Evolutionary conservation across 495 filamentous ascomycete genomes (phyloP).

Genomic region (Hyaloscypha bicolor): DNA sequence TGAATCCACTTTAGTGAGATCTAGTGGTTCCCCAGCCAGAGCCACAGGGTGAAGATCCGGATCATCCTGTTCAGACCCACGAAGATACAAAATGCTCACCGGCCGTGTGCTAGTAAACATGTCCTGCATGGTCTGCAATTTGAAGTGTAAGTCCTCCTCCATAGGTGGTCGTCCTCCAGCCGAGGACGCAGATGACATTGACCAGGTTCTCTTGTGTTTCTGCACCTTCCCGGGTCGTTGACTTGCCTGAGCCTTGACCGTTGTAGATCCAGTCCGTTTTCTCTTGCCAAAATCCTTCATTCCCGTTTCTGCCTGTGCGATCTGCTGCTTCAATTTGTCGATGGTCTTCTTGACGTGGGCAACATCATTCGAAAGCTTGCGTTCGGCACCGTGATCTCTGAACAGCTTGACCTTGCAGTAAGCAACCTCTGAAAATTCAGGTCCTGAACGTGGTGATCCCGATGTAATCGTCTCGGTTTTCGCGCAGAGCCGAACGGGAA

Average conservation of each 20-base stretch:
- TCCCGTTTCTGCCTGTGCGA: constrained; percentile 83
- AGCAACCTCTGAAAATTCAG: constrained; percentile 66
- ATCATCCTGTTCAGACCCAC: constrained; percentile 83
- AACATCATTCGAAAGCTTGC: constrained; percentile 93
- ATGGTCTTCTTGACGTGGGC: constrained; percentile 92
- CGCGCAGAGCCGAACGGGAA: constrained; percentile 86
- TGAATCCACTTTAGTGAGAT: constrained; percentile 59
- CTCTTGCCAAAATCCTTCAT: constrained; percentile 87
- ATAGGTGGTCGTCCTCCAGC: constrained; percentile 62
- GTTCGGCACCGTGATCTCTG: constrained; percentile 92
- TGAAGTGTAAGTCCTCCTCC: constrained; percentile 88
- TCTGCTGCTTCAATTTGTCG: constrained; percentile 91
- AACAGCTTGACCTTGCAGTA: constrained; percentile 98
- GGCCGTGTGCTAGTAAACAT: constrained; percentile 95
- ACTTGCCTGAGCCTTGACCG: constrained; percentile 46
- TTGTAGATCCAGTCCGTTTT: constrained; percentile 66
- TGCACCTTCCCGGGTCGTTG: constrained; percentile 72
- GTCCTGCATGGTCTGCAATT: constrained; percentile 81
- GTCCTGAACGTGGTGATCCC: constrained; percentile 43
- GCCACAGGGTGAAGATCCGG: constrained; percentile 84
- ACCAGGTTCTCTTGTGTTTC: constrained; percentile 95
- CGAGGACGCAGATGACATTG: constrained; percentile 85
- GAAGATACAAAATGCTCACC: constrained; percentile 81
- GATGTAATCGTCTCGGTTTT: constrained; percentile 72
- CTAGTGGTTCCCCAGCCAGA: constrained; percentile 67